phyloP scores from a whole-genome alignment of 768 basidiomycete genomes.

The Gyrodon lividus region DNA sequence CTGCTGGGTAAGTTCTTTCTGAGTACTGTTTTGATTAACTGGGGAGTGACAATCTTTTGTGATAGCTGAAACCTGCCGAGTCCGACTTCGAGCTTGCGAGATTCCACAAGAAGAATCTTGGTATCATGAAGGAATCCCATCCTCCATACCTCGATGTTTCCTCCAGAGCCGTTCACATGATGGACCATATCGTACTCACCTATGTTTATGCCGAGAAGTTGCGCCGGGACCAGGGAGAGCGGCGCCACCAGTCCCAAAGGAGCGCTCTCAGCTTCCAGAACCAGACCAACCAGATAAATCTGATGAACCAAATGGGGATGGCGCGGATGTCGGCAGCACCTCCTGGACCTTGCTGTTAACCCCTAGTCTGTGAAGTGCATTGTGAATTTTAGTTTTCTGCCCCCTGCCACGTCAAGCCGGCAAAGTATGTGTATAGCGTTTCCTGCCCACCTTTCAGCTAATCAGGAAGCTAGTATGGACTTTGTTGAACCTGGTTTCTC shows the following conservation, averaged over 20 bases:
- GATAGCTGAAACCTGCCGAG: background rate
- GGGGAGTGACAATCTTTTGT: background rate
- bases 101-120: background rate
- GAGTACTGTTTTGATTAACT: background rate
- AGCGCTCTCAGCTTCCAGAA: background rate
- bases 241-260: background rate
- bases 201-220: conserved; percentile 1
- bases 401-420: no score
- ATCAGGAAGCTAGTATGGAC: no score
- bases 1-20: conserved; percentile 22
- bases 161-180: background rate
- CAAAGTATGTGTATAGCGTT: no score
- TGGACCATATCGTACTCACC: conserved; percentile 9
- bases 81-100: background rate
- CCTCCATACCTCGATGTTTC: conserved; percentile 5
- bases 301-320: no score
- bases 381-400: no score
- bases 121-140: background rate
- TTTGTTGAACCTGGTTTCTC: no score
- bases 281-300: no score
- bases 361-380: no score
- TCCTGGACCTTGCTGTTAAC: no score
- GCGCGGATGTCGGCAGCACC: no score
- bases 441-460: no score
- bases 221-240: background rate